Percentiles rank a stretch among this genome's conserved stretches.
Conservation (phyloP, 1,284 basidiomycete genomes). For the Ustilago nuda region DNA sequence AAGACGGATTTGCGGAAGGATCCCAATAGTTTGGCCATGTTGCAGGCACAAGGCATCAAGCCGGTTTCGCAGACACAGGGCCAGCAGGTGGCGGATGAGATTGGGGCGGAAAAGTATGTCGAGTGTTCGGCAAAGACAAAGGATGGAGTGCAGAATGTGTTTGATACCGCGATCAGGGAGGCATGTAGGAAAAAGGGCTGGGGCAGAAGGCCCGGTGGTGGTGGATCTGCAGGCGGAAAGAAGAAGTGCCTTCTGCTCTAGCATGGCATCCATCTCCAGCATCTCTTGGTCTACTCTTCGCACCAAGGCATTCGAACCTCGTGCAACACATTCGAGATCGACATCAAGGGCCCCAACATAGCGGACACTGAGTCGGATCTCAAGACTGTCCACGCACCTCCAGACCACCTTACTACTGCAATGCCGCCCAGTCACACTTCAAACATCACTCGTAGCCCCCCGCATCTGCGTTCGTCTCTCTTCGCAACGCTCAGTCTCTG, state of each 20-base stretch:
- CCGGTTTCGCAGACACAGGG: constrained; percentile 79
- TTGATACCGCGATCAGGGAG: constrained; percentile 87
- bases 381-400: background rate
- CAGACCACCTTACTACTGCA: background rate
- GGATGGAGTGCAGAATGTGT: constrained; percentile 89
- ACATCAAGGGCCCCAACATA: constrained; percentile 12
- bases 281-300: background rate
- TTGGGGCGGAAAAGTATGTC: constrained; percentile 87
- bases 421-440: background rate
- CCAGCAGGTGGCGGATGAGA: constrained; percentile 81
- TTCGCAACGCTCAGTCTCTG: background rate
- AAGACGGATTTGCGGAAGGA: constrained; percentile 87
- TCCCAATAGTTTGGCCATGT: constrained; percentile 87
- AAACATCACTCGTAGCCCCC: background rate
- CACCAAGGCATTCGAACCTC: background rate
- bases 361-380: constrained; percentile 14
- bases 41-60: constrained; percentile 87
- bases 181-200: constrained; percentile 71
- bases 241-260: constrained; percentile 82
- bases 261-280: background rate
- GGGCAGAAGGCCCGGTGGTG: constrained; percentile 27
- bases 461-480: background rate
- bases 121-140: constrained; percentile 96
- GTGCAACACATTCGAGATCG: background rate
- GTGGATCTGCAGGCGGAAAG: constrained; percentile 71